A percentile compares a stretch with the other conserved stretches of the same genome.
Evolutionary conservation across 78 protist genomes (phyloP).

Genomic region (Speleostelium caveatum): DNA sequence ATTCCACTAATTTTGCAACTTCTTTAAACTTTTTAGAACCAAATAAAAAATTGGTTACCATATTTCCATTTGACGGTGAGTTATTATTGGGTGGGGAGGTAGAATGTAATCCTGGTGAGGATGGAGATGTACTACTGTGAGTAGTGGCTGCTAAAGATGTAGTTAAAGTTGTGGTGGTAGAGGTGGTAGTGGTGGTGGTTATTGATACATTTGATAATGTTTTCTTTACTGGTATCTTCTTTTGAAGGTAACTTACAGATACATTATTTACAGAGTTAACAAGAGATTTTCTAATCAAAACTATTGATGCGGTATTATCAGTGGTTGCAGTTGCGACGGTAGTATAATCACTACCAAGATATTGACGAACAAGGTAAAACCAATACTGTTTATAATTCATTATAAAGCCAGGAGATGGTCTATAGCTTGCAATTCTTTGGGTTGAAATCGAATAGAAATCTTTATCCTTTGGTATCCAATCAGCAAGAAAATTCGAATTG

Average conservation of each 20-base stretch:
- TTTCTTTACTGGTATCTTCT: slow-evolving; percentile 20
- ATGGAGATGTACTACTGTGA: not conserved
- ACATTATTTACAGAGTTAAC: slow-evolving; percentile 27
- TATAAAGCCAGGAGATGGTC: slow-evolving; percentile 56
- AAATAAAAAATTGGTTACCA: slow-evolving; percentile 14
- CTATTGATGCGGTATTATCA: slow-evolving; percentile 58
- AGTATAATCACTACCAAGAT: slow-evolving; percentile 30
- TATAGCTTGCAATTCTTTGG: slow-evolving; percentile 59
- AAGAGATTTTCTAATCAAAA: slow-evolving; percentile 32
- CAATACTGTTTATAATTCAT: slow-evolving; percentile 75
- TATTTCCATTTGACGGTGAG: not conserved
- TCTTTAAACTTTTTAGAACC: slow-evolving; percentile 34
- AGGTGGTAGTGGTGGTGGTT: not conserved
- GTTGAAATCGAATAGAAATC: slow-evolving; percentile 57
- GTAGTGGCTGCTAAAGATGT: not conserved
- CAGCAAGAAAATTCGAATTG: slow-evolving; percentile 12
- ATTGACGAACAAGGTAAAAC: slow-evolving; percentile 60
- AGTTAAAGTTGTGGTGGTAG: not conserved
- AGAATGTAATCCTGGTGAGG: not conserved
- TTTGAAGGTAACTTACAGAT: slow-evolving; percentile 20
- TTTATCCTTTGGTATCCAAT: slow-evolving; percentile 59
- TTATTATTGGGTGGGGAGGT: not conserved
- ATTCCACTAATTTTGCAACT: slow-evolving; percentile 7
- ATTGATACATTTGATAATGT: not conserved
- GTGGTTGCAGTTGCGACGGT: slow-evolving; percentile 19